Evolutionary conservation across 805 yeast species (phyloP), one percentile per base, ranked within the genome.

Genomic region (Hanseniaspora valbyensis): DNA sequence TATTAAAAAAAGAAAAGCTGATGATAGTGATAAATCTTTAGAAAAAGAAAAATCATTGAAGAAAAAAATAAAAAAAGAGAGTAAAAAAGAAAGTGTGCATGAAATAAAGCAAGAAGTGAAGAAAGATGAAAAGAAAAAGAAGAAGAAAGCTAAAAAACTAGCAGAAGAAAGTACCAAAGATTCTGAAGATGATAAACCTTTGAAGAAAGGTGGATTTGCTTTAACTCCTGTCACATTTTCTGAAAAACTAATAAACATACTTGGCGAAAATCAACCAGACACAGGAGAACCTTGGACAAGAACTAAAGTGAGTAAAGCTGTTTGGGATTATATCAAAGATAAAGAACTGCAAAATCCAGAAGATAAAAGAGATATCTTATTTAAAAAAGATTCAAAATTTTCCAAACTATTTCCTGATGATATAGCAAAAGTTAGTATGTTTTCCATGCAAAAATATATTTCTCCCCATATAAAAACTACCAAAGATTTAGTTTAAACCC

Each of bases 311-410:
- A 88, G 83, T 9, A 81, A 81, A 54, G 64, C 64, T 42, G 61
- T 83, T 4, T 84, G 94, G 94, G 73, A 69, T 13, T 77, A 86
- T 62, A 82, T 86, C 52, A 80, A 78, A 57, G 74, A 62, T 10
- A 60, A 81, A 53, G 62, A 74, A 26, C 63, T 85, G 28, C 94
- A 84, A 60, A 77, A 82, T 54, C 83, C 88, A 1, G 58, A 67
- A 1, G 84, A 85, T 62, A 72, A 73, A 54, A 69, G 90, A 49
- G 78, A 77, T 52, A 79, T 85, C 5, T 16, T 75, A 2, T 33
- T 46, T 16, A 18, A 46, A 13, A 46, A 38, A 10, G 81, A 86
- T 58, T 87, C 81, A 57, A 82, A 71, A 0, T 70, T 46, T 16
- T n/a, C 32, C 5, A 16, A 65, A 52, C 62, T 83, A 66, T 65